Evolutionary conservation across 352 stramenopile species (phyloP).

Genomic region (Pythium oligandrum): DNA sequence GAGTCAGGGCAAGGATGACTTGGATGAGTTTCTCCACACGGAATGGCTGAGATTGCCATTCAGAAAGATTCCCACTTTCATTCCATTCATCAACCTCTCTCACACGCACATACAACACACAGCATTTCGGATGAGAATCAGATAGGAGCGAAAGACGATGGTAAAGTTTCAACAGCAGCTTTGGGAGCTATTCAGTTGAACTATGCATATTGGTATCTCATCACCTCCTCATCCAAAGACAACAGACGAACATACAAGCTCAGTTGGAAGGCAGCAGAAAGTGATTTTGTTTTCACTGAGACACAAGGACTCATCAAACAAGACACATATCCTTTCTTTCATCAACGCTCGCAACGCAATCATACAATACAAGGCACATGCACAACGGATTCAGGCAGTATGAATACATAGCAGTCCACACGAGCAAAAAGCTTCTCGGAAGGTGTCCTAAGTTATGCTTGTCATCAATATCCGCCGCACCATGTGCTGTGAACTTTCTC

Average conservation of each 20-base stretch:
- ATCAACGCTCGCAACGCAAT: conserved; percentile 44
- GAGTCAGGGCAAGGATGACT: conserved; percentile 82
- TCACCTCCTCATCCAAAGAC: conserved; percentile 43
- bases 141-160: conserved; percentile 85
- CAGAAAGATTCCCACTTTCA: conserved; percentile 82
- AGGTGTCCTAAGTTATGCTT: conserved; percentile 78
- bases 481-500: too few relatives aligned
- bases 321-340: conserved; percentile 80
- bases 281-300: conserved; percentile 68
- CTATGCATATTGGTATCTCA: conserved; percentile 73
- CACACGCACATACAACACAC: conserved; percentile 6
- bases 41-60: conserved; percentile 28
- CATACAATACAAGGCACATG: conserved; percentile 7
- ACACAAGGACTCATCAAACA: conserved; percentile 40
- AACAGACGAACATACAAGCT: conserved; percentile 39
- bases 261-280: conserved; percentile 87
- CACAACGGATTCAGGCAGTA: conserved; percentile 67
- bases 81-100: conserved; percentile 76
- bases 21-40: conserved; percentile 46
- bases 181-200: conserved; percentile 70
- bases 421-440: conserved; percentile 66
- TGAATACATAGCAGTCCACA: conserved; percentile 85
- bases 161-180: conserved; percentile 51
- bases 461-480: conserved; percentile 50
- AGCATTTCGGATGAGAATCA: conserved; percentile 41